Percentiles rank a stretch among this genome's conserved stretches.
phyloP scores from a whole-genome alignment of 352 stramenopile species.

The Globisporangium megalacanthum region DNA sequence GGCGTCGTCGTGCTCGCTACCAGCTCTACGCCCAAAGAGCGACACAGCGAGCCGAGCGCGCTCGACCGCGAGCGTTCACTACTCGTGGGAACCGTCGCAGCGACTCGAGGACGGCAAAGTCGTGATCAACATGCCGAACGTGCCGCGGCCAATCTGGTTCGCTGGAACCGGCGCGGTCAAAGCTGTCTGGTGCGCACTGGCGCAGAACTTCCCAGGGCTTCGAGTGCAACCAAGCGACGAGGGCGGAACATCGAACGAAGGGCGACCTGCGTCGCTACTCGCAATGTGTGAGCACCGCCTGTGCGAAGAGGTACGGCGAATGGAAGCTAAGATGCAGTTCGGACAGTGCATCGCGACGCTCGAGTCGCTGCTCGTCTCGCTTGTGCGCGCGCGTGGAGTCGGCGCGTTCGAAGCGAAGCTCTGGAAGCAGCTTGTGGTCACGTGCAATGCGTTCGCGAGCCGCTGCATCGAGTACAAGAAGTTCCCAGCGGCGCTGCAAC shows the following conservation, averaged over 20 bases:
- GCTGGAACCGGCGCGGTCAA: conserved; percentile 73
- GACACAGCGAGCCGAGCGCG: neutral
- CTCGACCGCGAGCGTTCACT: conserved; percentile 29
- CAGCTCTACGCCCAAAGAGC: conserved; percentile 1
- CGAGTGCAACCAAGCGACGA: conserved; percentile 8
- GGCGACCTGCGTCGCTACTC: neutral
- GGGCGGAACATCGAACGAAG: neutral
- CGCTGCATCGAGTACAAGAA: conserved; percentile 80
- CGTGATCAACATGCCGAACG: conserved; percentile 74
- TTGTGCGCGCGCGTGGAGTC: conserved; percentile 53
- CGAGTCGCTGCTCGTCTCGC: conserved; percentile 65
- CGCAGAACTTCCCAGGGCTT: conserved; percentile 37
- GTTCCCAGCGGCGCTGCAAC: conserved; percentile 66
- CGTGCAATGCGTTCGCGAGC: conserved; percentile 85
- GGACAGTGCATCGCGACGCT: conserved; percentile 73
- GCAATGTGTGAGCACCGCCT: conserved; percentile 55
- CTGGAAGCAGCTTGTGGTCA: conserved; percentile 90
- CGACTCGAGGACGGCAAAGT: conserved; percentile 51
- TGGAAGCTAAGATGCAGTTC: conserved; percentile 81
- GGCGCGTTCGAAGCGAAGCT: conserved; percentile 60
- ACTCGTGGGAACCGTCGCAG: conserved; percentile 66
- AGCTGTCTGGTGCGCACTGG: conserved; percentile 76
- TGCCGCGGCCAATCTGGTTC: conserved; percentile 84
- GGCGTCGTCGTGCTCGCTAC: conserved; percentile 19
- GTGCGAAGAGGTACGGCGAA: conserved; percentile 66